Evolutionary conservation across 108 stramenopile genomes (phyloP).

Genomic region (Nitzschia palea): DNA sequence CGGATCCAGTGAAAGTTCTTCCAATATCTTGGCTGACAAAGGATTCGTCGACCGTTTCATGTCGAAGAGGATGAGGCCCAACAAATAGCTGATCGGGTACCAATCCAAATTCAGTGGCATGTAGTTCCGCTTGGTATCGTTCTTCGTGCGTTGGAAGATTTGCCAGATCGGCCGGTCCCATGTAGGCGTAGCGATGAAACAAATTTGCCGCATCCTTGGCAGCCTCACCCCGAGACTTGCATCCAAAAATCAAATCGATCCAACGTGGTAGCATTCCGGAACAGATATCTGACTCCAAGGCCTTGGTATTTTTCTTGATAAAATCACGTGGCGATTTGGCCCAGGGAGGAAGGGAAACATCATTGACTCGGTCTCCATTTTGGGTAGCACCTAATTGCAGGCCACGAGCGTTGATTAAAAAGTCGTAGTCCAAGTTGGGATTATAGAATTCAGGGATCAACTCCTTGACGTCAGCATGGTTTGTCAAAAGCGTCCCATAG

Average conservation of each 20-base stretch:
- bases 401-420: slow-evolving; percentile 88
- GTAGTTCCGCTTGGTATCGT: slow-evolving; percentile 80
- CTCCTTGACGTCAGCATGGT: slow-evolving; percentile 98
- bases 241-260: slow-evolving; percentile 99
- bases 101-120: slow-evolving; percentile 86
- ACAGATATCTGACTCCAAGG: slow-evolving; percentile 93
- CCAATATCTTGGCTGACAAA: slow-evolving; percentile 58
- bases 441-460: slow-evolving; percentile 95
- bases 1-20: slow-evolving; percentile 43
- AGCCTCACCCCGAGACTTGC: slow-evolving; percentile 82
- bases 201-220: slow-evolving; percentile 84
- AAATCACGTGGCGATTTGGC: slow-evolving; percentile 89
- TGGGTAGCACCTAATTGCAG: slow-evolving; percentile 93
- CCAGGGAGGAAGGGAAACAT: slow-evolving; percentile 92
- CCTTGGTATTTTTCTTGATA: slow-evolving; percentile 80
- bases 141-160: slow-evolving; percentile 67
- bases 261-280: slow-evolving; percentile 85
- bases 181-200: slow-evolving; percentile 91
- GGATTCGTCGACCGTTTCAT: slow-evolving; percentile 41
- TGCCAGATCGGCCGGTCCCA: slow-evolving; percentile 69
- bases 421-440: slow-evolving; percentile 78
- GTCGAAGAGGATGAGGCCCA: slow-evolving; percentile 55
- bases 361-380: slow-evolving; percentile 83
- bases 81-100: slow-evolving; percentile 76
- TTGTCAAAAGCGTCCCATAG: slow-evolving; percentile 79